These are phyloP conservation scores for Gillenia trifoliata DNA, from an alignment of 306 rosid genomes.

Conservation along the genomic window DNA sequence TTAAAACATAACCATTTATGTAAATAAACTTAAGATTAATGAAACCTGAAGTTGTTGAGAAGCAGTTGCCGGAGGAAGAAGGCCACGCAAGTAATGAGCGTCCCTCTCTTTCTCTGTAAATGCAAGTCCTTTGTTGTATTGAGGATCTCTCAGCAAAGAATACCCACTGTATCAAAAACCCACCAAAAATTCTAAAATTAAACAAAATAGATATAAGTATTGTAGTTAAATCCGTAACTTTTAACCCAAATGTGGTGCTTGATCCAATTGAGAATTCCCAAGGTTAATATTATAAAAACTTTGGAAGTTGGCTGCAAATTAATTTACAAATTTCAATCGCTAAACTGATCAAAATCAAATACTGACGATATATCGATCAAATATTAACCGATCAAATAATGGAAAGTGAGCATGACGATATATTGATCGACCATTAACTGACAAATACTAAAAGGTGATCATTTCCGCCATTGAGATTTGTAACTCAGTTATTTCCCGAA, in stretches of 20 bases:
- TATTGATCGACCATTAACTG: neutral
- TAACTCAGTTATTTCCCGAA: no score
- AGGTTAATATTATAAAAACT: neutral
- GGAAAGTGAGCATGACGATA: neutral
- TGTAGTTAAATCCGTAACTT: neutral
- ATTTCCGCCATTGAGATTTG: no score
- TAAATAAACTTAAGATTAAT: no score
- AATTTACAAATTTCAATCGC: neutral
- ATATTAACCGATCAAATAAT: neutral
- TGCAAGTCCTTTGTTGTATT: constrained; percentile 89
- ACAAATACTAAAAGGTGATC: neutral
- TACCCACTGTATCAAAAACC: constrained; percentile 56
- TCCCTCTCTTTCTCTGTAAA: constrained; percentile 91
- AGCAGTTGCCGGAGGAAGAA: constrained; percentile 64
- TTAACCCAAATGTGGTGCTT: neutral
- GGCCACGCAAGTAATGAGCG: constrained; percentile 93
- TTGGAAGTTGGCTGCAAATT: neutral
- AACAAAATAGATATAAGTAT: no score
- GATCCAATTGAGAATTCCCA: no score
- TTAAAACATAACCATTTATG: no score
- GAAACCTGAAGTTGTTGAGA: constrained; percentile 85
- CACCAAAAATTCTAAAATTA: neutral
- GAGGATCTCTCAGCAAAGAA: constrained; percentile 91
- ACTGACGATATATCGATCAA: no score
- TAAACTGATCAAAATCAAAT: neutral